phyloP scores from a whole-genome alignment of 1,139 yeast genomes.

The Sugiyamaella neomexicana region DNA sequence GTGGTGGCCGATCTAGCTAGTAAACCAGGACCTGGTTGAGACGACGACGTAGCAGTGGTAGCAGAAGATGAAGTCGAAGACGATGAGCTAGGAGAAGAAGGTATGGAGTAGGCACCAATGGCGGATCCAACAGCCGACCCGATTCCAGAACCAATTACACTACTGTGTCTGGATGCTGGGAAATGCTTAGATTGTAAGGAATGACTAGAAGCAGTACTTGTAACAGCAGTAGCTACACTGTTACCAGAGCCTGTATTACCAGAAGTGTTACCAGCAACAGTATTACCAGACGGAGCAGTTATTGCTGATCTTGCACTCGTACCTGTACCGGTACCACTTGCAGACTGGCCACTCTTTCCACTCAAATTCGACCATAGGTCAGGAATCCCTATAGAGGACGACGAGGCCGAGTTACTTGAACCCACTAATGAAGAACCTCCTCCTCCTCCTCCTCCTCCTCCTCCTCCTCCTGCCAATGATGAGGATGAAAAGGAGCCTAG shows the following conservation, averaged over 20 bases:
- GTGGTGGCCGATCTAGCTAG: constrained; percentile 18
- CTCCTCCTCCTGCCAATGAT: neutral
- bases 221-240: constrained; percentile 1
- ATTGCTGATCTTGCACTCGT: neutral
- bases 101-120: constrained; percentile 11
- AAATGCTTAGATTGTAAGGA: constrained; percentile 20
- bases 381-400: constrained; percentile 16
- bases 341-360: neutral
- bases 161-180: constrained; percentile 14
- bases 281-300: neutral
- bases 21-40: constrained; percentile 12
- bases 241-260: neutral
- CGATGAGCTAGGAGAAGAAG: constrained; percentile 14
- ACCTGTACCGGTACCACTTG: neutral
- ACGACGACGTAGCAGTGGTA: constrained; percentile 12
- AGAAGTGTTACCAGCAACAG: neutral
- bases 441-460: no score
- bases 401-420: neutral
- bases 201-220: constrained; percentile 9
- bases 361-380: constrained; percentile 18
- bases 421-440: neutral
- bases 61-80: constrained; percentile 14
- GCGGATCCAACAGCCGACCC: constrained; percentile 5
- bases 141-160: constrained; percentile 7
- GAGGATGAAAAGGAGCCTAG: constrained; percentile 15